Evolutionary conservation across 768 basidiomycete species (phyloP).

Genomic region (Mycena amicta): DNA sequence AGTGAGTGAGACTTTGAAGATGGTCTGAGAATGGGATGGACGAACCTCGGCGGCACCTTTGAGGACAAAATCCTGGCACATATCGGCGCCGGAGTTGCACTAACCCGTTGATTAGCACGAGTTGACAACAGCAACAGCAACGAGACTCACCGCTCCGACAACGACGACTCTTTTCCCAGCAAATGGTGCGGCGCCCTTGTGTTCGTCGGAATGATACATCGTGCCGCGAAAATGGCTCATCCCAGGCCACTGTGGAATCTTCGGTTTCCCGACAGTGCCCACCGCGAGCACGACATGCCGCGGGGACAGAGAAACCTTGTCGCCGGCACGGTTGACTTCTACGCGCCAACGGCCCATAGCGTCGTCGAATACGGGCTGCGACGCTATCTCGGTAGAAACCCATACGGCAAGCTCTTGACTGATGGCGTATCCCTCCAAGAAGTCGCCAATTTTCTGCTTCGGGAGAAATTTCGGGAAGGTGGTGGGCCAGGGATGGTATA

Average conservation of each 20-base stretch:
- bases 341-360: constrained; percentile 8
- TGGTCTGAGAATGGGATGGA: not conserved
- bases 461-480: constrained; percentile 13
- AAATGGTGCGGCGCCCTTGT: constrained; percentile 16
- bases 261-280: constrained; percentile 4
- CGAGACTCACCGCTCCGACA: constrained; percentile 10
- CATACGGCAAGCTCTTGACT: constrained; percentile 15
- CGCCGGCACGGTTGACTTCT: constrained; percentile 3
- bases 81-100: constrained; percentile 18
- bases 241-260: constrained; percentile 11
- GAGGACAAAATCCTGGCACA: constrained; percentile 14
- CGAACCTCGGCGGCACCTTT: constrained; percentile 15
- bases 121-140: too few species aligned
- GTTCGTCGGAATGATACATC: constrained; percentile 15
- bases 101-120: not conserved
- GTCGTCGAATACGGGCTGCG: constrained; percentile 1
- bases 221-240: constrained; percentile 7
- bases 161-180: constrained; percentile 13
- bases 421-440: constrained; percentile 14
- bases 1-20: not conserved
- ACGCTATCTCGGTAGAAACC: constrained; percentile 2
- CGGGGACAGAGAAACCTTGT: not conserved
- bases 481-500: constrained; percentile 17
- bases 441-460: constrained; percentile 13
- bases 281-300: constrained; percentile 12